Percentiles rank a stretch among this genome's conserved stretches.
Conservation (phyloP, 495 filamentous ascomycete genomes). For the Arthonia radiata region DNA sequence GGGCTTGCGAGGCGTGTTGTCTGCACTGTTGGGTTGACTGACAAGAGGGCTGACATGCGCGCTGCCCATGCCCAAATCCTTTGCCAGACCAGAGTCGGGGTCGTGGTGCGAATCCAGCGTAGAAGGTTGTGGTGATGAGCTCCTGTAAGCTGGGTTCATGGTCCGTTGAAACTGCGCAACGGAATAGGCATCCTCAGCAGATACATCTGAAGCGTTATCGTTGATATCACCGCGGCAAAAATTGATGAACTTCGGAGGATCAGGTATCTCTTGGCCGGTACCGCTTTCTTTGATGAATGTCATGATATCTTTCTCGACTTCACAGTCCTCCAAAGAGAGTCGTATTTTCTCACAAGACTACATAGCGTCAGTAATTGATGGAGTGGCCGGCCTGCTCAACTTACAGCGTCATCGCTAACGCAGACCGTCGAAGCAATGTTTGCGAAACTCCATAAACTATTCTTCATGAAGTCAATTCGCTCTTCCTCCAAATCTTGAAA, state of each 20-base stretch:
- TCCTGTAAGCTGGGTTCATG: constrained; percentile 86
- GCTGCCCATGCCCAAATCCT: constrained; percentile 36
- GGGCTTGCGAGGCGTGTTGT: constrained; percentile 4
- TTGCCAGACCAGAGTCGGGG: constrained; percentile 40
- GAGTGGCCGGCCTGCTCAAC: constrained; percentile 7
- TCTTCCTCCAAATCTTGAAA: constrained; percentile 99
- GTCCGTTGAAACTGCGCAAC: constrained; percentile 87
- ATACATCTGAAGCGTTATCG: constrained; percentile 51
- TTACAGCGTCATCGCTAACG: constrained; percentile 79
- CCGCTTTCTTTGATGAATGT: constrained; percentile 72
- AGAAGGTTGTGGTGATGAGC: constrained; percentile 70
- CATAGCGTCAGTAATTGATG: not conserved
- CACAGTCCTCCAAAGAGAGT: constrained; percentile 81
- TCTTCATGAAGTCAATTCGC: constrained; percentile 86
- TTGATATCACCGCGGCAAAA: constrained; percentile 79
- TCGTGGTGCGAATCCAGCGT: constrained; percentile 78
- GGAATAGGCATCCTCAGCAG: constrained; percentile 60
- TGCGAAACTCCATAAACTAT: constrained; percentile 89
- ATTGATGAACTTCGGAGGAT: constrained; percentile 94
- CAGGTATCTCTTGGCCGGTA: constrained; percentile 92
- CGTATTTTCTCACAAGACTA: constrained; percentile 86
- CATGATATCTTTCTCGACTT: constrained; percentile 86
- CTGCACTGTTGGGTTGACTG: constrained; percentile 2
- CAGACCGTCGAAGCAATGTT: constrained; percentile 97
- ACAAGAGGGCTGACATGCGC: constrained; percentile 5